Conservation (phyloP, 176 grass and related monocot species). For the Microstegium vimineum region DNA sequence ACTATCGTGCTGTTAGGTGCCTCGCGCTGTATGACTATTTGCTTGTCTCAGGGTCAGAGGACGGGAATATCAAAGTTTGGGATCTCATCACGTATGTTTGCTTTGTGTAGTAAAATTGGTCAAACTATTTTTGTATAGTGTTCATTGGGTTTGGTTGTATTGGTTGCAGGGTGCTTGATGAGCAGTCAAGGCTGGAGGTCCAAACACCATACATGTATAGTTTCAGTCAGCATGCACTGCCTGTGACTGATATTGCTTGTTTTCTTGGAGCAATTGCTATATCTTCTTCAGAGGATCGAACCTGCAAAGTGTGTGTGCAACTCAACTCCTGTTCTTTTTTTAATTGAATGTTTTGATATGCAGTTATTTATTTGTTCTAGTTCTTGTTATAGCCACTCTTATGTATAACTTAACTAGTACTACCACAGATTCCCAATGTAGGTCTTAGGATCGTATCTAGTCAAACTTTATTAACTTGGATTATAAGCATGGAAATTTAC, state of each 20-base stretch:
- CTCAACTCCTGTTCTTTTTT: slow-evolving; percentile 15
- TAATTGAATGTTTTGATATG: background rate
- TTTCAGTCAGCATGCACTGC: slow-evolving; percentile 63
- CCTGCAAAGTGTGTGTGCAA: slow-evolving; percentile 65
- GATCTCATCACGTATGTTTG: slow-evolving; percentile 69
- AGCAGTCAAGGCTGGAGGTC: slow-evolving; percentile 38
- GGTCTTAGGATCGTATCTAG: background rate
- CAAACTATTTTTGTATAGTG: background rate
- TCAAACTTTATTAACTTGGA: background rate
- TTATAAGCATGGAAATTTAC: background rate
- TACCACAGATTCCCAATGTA: background rate
- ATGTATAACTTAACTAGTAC: background rate
- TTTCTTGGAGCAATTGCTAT: slow-evolving; percentile 64
- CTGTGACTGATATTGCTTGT: slow-evolving; percentile 69
- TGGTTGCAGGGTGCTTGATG: slow-evolving; percentile 74
- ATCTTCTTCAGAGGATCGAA: slow-evolving; percentile 83
- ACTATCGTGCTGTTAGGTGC: slow-evolving; percentile 81
- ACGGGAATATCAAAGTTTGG: slow-evolving; percentile 83
- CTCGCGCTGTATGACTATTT: slow-evolving; percentile 65
- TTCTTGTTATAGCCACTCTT: background rate
- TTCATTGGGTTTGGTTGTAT: slow-evolving; percentile 20
- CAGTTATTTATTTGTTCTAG: background rate
- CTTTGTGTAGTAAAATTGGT: slow-evolving; percentile 16
- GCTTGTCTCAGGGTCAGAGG: slow-evolving; percentile 72
- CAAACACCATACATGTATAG: slow-evolving; percentile 49